These are phyloP conservation scores for Venturia nashicola DNA, from an alignment of 2,329 filamentous ascomycete genomes.

Conservation along the genomic window DNA sequence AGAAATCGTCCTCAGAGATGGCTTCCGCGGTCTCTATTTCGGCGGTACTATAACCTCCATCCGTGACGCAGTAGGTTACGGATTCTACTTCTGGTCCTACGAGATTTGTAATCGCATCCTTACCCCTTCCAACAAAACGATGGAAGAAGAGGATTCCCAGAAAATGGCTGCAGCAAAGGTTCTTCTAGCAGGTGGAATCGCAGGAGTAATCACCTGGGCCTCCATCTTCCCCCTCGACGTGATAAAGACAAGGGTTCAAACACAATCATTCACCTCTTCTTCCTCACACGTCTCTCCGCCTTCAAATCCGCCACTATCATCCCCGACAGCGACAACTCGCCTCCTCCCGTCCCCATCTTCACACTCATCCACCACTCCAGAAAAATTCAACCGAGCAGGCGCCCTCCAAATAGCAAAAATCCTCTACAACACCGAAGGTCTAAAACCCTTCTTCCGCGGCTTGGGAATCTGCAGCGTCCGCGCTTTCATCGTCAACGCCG, in stretches of 20 bases:
- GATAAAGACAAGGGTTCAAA: slow-evolving; percentile 85
- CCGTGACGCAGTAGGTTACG: slow-evolving; percentile 84
- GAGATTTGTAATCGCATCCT: slow-evolving; percentile 57
- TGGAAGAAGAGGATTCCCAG: slow-evolving; percentile 35
- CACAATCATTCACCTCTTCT: slow-evolving; percentile 18
- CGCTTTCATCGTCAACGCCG: slow-evolving; percentile 86
- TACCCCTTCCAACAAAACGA: slow-evolving; percentile 21
- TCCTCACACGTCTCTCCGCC: background rate
- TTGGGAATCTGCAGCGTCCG: slow-evolving; percentile 70
- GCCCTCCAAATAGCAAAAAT: slow-evolving; percentile 53
- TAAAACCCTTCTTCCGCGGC: slow-evolving; percentile 69
- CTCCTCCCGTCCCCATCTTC: background rate
- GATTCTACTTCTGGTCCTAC: slow-evolving; percentile 95
- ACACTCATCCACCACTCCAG: slow-evolving; percentile 4
- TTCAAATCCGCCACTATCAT: background rate
- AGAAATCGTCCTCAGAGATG: slow-evolving; percentile 38
- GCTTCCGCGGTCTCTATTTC: slow-evolving; percentile 61
- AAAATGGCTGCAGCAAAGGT: slow-evolving; percentile 37
- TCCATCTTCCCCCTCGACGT: slow-evolving; percentile 87
- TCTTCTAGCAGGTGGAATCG: slow-evolving; percentile 73
- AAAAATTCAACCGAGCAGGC: slow-evolving; percentile 27
- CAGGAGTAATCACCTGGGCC: slow-evolving; percentile 78
- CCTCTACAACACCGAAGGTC: slow-evolving; percentile 59
- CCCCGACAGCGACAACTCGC: background rate
- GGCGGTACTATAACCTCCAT: slow-evolving; percentile 72